These are phyloP conservation scores for Ichthyophthirius multifiliis DNA, from an alignment of 169 alveolate species.

Conservation along the genomic window DNA sequence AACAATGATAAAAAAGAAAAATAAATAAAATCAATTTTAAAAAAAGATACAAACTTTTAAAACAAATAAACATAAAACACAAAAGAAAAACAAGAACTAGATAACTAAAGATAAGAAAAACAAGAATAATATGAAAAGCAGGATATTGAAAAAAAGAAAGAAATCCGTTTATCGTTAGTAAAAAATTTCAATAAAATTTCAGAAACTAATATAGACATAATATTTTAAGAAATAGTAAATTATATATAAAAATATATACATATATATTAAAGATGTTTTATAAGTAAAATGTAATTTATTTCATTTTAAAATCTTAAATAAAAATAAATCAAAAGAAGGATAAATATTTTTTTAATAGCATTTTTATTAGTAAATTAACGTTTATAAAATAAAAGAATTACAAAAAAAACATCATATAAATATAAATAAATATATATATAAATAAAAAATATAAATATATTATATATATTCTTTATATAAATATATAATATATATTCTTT, in stretches of 20 bases:
- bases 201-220: conserved; percentile 17
- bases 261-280: too few relatives aligned
- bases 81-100: too few relatives aligned
- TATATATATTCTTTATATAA: too few relatives aligned
- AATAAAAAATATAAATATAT: neutral
- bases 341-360: too few relatives aligned
- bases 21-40: too few relatives aligned
- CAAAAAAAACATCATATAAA: neutral
- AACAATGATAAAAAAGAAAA: neutral
- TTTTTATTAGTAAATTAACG: neutral
- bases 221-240: conserved; percentile 7
- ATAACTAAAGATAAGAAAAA: neutral
- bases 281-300: too few relatives aligned
- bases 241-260: neutral
- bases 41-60: too few relatives aligned
- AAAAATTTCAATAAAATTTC: conserved; percentile 1
- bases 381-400: neutral
- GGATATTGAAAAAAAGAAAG: neutral
- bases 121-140: neutral
- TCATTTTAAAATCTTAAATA: too few relatives aligned
- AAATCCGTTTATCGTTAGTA: neutral
- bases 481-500: neutral
- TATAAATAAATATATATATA: too few relatives aligned
- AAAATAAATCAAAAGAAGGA: too few relatives aligned
- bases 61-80: too few relatives aligned